These are phyloP conservation scores for Cryptosporidium ryanae DNA, from an alignment of 169 alveolate genomes.

Conservation along the genomic window DNA sequence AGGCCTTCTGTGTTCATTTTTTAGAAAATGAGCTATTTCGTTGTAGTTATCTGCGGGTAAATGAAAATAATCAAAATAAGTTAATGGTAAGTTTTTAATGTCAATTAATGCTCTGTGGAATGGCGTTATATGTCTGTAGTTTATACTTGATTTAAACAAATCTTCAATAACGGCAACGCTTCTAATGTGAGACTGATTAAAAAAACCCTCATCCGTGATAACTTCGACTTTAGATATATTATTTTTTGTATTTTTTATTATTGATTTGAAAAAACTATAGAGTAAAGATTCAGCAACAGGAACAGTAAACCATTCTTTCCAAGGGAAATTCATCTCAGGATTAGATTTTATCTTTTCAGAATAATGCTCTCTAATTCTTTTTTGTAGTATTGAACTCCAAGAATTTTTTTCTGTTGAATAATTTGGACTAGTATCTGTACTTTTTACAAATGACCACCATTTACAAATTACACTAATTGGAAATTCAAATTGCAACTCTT, in stretches of 20 bases:
- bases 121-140: constrained; percentile 10
- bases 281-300: constrained; percentile 71
- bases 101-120: constrained; percentile 39
- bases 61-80: constrained; percentile 52
- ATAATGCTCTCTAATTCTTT: background rate
- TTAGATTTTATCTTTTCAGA: constrained; percentile 11
- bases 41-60: constrained; percentile 18
- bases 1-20: constrained; percentile 43
- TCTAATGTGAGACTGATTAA: constrained; percentile 20
- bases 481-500: constrained; percentile 56
- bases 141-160: constrained; percentile 4
- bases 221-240: background rate
- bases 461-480: constrained; percentile 36
- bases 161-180: constrained; percentile 1
- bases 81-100: constrained; percentile 19
- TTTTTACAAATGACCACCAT: constrained; percentile 42
- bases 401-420: constrained; percentile 5
- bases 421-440: constrained; percentile 8
- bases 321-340: constrained; percentile 30
- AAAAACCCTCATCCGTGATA: constrained; percentile 10
- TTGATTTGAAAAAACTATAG: constrained; percentile 24
- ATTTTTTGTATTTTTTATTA: background rate
- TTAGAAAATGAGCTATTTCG: background rate
- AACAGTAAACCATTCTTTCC: constrained; percentile 65
- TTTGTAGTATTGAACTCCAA: constrained; percentile 50